Evolutionary conservation across 257 asterid genomes (phyloP).

Genomic region (Solanum pinnatisectum): DNA sequence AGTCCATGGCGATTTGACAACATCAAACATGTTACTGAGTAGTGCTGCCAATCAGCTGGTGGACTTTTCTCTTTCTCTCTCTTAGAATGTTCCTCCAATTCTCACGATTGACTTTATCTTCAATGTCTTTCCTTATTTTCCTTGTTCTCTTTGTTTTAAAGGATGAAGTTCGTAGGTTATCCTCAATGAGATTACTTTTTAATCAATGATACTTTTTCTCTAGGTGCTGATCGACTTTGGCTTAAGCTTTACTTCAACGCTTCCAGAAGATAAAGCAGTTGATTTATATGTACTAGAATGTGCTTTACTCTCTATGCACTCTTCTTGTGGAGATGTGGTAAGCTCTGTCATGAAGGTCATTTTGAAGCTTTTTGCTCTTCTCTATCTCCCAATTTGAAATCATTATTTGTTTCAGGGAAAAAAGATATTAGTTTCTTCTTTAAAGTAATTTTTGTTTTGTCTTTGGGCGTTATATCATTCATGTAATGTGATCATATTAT

Average conservation of each 20-base stretch:
- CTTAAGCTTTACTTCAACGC: conserved; percentile 81
- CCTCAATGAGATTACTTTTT: not conserved
- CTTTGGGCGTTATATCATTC: not conserved
- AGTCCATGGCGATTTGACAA: conserved; percentile 94
- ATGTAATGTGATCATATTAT: not conserved
- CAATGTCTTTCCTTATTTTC: not conserved
- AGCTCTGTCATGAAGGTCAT: not conserved
- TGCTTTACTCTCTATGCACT: conserved; percentile 89
- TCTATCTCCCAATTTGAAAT: not conserved
- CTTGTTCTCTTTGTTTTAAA: not conserved
- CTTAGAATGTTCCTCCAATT: not conserved
- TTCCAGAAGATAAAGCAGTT: conserved; percentile 97
- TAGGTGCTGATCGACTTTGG: conserved; percentile 71
- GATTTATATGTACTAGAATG: conserved; percentile 94
- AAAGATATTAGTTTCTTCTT: not conserved
- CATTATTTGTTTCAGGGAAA: not conserved
- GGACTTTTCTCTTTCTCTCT: not conserved
- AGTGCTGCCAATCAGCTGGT: conserved; percentile 64
- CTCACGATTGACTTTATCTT: not conserved
- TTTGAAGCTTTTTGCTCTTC: not conserved
- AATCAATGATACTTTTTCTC: not conserved
- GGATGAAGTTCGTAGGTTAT: not conserved
- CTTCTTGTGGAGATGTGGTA: conserved; percentile 84
- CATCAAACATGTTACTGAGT: conserved; percentile 74
- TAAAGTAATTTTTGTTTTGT: not conserved